Evolutionary conservation across 805 yeast species (phyloP).

Genomic region (Zygosaccharomyces pseudorouxii): DNA sequence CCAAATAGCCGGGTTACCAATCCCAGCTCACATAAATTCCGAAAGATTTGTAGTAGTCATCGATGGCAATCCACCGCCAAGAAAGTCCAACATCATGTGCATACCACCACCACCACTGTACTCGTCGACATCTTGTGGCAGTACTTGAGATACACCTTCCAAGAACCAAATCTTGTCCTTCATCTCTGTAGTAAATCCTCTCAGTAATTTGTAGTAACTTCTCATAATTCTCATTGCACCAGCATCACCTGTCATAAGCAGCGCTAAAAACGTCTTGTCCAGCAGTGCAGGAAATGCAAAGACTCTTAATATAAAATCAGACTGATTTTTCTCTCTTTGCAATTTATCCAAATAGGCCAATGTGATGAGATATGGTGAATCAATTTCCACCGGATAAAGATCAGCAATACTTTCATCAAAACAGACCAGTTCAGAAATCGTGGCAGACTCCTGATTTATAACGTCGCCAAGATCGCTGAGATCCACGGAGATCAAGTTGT

Average conservation of each 20-base stretch:
- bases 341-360: conserved; percentile 80
- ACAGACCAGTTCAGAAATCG: conserved; percentile 60
- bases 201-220: conserved; percentile 73
- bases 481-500: conserved; percentile 75
- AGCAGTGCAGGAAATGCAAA: conserved; percentile 91
- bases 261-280: conserved; percentile 71
- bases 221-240: conserved; percentile 89
- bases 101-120: conserved; percentile 88
- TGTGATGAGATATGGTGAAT: conserved; percentile 84
- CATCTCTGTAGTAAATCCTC: conserved; percentile 81
- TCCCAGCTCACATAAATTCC: conserved; percentile 21
- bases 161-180: conserved; percentile 89
- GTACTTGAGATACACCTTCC: conserved; percentile 82
- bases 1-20: conserved; percentile 1
- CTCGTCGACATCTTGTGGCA: conserved; percentile 89
- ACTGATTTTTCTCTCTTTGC: conserved; percentile 73
- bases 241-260: conserved; percentile 78
- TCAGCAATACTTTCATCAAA: conserved; percentile 83
- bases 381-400: conserved; percentile 75
- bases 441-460: conserved; percentile 36
- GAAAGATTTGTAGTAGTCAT: conserved; percentile 41
- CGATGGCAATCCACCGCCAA: conserved; percentile 61
- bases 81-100: conserved; percentile 86
- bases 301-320: conserved; percentile 79
- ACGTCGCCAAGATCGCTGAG: conserved; percentile 81